A percentile compares a stretch with the other conserved stretches of the same genome.
Conservation (phyloP, 805 yeast species). For the Saccharomycopsis sp. region DNA sequence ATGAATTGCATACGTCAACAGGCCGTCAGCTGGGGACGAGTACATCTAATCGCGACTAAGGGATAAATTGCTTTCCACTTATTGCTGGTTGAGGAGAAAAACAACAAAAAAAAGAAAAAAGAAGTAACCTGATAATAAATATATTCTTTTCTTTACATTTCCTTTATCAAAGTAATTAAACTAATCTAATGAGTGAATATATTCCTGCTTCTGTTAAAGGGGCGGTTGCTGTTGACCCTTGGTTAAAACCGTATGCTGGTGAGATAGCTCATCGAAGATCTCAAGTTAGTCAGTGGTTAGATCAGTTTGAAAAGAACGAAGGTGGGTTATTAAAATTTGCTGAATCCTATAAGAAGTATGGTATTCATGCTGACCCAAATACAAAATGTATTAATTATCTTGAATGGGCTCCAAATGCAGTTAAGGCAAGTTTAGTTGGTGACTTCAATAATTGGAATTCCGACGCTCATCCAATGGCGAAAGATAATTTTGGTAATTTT, state of each 20-base stretch:
- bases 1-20: no score
- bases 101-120: no score
- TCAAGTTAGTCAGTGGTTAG: slow-evolving; percentile 57
- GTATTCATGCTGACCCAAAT: slow-evolving; percentile 54
- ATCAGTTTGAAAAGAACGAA: slow-evolving; percentile 47
- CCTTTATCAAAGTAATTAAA: no score
- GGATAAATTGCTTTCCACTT: no score
- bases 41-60: no score
- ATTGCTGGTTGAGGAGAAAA: no score
- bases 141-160: no score
- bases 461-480: slow-evolving; percentile 44
- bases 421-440: slow-evolving; percentile 71
- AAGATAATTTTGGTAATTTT: slow-evolving; percentile 70
- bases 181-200: no score
- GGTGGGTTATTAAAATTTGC: slow-evolving; percentile 68
- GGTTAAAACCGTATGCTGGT: slow-evolving; percentile 72
- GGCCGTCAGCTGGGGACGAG: no score
- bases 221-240: slow-evolving; percentile 68
- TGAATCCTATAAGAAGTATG: slow-evolving; percentile 66
- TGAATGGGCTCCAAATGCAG: slow-evolving; percentile 92
- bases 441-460: slow-evolving; percentile 86
- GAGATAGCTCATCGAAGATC: slow-evolving; percentile 63
- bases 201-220: slow-evolving; percentile 71
- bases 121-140: no score
- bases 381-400: slow-evolving; percentile 53